Base-by-base conservation (phyloP, 257 asterid species). In the Gentiana macrophylla region DNA sequence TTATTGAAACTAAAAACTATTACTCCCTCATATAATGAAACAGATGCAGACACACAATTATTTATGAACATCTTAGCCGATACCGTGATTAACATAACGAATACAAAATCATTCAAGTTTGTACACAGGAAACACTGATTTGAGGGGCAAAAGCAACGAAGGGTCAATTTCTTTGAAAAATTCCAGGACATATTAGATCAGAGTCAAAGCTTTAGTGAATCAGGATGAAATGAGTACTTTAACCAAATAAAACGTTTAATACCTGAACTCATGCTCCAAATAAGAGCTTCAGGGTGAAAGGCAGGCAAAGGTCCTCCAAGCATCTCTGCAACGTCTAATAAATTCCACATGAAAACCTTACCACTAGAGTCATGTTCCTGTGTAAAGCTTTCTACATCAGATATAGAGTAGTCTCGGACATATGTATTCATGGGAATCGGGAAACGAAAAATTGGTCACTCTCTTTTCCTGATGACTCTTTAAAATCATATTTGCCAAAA, bases 271-370 rank as follows among this genome's bases (percentile, higher is more conserved):
- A 87, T 67, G 80, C 83, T 87, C 37, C 64, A 60, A 62, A 91
- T 67, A 60, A 91, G 83, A 37, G 94, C 83, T 78, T 78, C 90
- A 2, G 98, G 94, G 65, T 84, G 98, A 73, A 79, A 84, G 58
- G 77, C 72, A 58, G 92, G 80, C 61, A 87, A 66, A 56, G 86
- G 62, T 71, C 98, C 98, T 65, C 95, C 93, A 41, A 84, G 71
- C 66, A 63, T 66, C 70, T 82, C 90, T 8, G 86, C 84, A 63
- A 84, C 75, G 68, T 80, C 90, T 62, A 81, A 66, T 76, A 91
- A 71, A 78, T 88, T 87, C 87, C 80, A 81, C 52, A 79, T 83
- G 69, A 69, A 64, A 64, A 62, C 43, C 55, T 61, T 61, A 53
- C 72, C 47, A 61, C 66, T 72, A 43, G 55, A 73, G 52, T 70